These are phyloP conservation scores for Fusarium sp. DNA, from an alignment of 2,329 filamentous ascomycete species.

Conservation along the genomic window DNA sequence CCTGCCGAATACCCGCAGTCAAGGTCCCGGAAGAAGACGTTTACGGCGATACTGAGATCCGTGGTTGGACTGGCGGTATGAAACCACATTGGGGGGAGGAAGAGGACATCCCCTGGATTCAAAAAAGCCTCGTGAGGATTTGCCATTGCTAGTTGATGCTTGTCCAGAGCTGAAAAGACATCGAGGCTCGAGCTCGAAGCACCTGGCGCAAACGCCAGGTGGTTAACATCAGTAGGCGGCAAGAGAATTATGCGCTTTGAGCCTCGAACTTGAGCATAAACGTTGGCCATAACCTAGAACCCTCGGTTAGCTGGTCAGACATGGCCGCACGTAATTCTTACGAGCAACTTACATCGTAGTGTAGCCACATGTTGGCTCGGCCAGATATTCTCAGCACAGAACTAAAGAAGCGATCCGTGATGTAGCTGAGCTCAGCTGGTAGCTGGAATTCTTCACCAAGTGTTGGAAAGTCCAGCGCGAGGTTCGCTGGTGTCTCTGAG, in stretches of 20 bases:
- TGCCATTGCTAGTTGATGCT: slow-evolving; percentile 55
- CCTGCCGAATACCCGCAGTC: slow-evolving; percentile 74
- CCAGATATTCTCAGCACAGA: slow-evolving; percentile 83
- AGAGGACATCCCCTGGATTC: slow-evolving; percentile 77
- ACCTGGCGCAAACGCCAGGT: slow-evolving; percentile 76
- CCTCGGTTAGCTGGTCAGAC: slow-evolving; percentile 5
- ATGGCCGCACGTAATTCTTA: background rate
- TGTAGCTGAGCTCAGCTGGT: slow-evolving; percentile 67
- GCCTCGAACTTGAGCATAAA: slow-evolving; percentile 81
- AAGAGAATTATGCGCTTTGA: slow-evolving; percentile 79
- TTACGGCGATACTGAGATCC: slow-evolving; percentile 78
- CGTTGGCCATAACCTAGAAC: slow-evolving; percentile 80
- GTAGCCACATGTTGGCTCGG: slow-evolving; percentile 85
- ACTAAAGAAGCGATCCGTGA: slow-evolving; percentile 73
- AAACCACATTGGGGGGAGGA: slow-evolving; percentile 84
- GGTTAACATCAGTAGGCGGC: slow-evolving; percentile 76
- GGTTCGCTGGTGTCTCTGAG: slow-evolving; percentile 72
- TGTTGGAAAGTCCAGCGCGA: slow-evolving; percentile 75
- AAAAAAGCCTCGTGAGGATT: slow-evolving; percentile 74
- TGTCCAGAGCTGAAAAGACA: slow-evolving; percentile 65
- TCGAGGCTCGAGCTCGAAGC: slow-evolving; percentile 82
- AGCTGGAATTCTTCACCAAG: slow-evolving; percentile 76
- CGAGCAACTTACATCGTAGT: slow-evolving; percentile 75
- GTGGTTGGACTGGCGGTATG: slow-evolving; percentile 74
- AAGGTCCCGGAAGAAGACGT: slow-evolving; percentile 84